Evolutionary conservation across 768 basidiomycete genomes (phyloP).

Genomic region (Trametes maxima): DNA sequence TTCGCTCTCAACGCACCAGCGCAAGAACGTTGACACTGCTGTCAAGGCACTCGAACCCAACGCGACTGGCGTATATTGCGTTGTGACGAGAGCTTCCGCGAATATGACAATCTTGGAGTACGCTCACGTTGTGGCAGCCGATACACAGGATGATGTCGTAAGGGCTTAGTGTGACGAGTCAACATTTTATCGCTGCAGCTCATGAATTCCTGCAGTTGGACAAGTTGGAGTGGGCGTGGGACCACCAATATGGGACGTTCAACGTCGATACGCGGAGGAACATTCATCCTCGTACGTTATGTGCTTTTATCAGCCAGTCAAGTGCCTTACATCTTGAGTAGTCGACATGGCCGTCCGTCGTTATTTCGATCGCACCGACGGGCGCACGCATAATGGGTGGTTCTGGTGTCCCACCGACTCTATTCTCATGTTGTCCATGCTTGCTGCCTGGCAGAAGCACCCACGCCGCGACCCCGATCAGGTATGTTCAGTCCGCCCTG

Average conservation of each 20-base stretch:
- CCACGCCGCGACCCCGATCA: too few species aligned
- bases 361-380: not conserved
- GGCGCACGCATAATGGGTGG: not conserved
- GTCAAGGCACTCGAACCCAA: not conserved
- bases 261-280: not conserved
- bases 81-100: not conserved
- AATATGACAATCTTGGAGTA: not conserved
- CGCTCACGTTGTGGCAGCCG: not conserved
- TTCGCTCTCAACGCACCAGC: not conserved
- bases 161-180: not conserved
- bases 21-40: not conserved
- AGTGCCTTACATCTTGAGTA: not conserved
- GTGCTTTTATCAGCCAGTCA: not conserved
- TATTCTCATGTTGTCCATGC: too few species aligned
- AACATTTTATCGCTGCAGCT: not conserved
- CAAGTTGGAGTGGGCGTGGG: not conserved
- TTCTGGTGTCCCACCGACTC: not conserved
- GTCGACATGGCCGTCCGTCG: not conserved
- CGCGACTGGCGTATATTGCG: not conserved
- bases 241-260: not conserved
- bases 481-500: not conserved
- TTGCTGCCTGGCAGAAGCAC: too few species aligned
- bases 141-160: not conserved
- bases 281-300: not conserved
- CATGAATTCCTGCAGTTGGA: not conserved